Conservation (phyloP, 2,329 filamentous ascomycete species). For the Colletotrichum sp. region DNA sequence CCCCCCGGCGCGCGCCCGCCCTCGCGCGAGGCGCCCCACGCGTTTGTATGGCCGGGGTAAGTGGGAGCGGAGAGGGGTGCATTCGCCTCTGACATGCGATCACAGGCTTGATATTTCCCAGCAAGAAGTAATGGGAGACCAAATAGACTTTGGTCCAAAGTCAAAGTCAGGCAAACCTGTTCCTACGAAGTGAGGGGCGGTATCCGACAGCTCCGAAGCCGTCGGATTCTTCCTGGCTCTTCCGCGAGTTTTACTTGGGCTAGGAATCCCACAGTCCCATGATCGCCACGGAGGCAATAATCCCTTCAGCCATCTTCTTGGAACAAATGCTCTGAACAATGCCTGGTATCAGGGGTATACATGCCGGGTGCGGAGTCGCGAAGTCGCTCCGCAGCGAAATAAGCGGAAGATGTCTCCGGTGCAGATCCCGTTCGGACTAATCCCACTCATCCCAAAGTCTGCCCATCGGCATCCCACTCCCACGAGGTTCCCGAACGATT, state of each 20-base stretch:
- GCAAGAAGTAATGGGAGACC: not conserved
- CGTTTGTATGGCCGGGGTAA: no score
- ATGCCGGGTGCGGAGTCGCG: not conserved
- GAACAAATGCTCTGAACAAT: not conserved
- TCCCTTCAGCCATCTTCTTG: not conserved
- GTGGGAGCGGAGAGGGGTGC: not conserved
- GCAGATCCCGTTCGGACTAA: not conserved
- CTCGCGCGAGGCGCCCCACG: no score
- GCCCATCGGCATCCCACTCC: not conserved
- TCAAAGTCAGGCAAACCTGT: not conserved
- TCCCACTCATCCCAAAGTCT: not conserved
- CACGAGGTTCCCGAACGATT: not conserved
- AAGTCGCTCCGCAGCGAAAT: not conserved
- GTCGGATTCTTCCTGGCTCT: not conserved
- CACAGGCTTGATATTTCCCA: not conserved
- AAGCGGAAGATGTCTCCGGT: fast-evolving
- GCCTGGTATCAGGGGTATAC: not conserved
- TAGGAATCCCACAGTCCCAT: not conserved
- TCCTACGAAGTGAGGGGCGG: not conserved
- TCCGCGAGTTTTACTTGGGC: not conserved
- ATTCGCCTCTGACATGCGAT: not conserved
- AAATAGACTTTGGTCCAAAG: not conserved
- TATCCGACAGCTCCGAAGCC: not conserved
- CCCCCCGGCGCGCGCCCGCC: no score
- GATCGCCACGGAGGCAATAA: not conserved